Conservation (phyloP, 305 asterid genomes). For the Fraxinus greggii region DNA sequence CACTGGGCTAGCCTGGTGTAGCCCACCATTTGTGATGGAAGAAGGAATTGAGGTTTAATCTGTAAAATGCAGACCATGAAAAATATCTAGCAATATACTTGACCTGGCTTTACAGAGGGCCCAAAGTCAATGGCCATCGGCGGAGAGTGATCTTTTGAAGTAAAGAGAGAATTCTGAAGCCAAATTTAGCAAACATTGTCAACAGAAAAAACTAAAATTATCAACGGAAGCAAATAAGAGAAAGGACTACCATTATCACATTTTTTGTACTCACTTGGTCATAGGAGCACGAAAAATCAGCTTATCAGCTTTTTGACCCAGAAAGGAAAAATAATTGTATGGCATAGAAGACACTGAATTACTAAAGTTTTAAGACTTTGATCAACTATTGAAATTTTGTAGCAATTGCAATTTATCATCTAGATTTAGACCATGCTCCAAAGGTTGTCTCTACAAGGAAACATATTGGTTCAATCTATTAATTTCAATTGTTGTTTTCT, state of each 20-base stretch:
- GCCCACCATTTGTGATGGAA: not conserved
- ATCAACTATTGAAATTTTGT: not conserved
- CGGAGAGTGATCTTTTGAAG: not conserved
- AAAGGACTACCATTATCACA: not conserved
- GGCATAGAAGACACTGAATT: not conserved
- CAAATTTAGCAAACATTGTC: not conserved
- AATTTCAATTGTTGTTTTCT: not conserved
- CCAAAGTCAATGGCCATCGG: conserved; percentile 11
- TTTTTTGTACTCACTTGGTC: not conserved
- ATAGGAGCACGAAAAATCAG: not conserved
- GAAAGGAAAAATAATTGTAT: not conserved
- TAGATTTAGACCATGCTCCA: not conserved
- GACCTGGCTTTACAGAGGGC: conserved; percentile 5
- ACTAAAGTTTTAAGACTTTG: not conserved
- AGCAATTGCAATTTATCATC: not conserved
- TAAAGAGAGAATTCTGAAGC: not conserved
- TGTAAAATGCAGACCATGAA: not conserved
- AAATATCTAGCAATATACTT: not conserved
- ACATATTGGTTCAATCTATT: not conserved
- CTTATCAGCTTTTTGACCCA: not conserved
- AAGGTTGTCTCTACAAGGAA: not conserved
- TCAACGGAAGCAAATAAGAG: not conserved
- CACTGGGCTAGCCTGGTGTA: too few relatives aligned
- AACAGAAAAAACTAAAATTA: not conserved
- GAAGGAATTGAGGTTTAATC: not conserved